These are phyloP conservation scores for Fraxinus americana DNA, from an alignment of 257 asterid genomes.

Conservation along the genomic window DNA sequence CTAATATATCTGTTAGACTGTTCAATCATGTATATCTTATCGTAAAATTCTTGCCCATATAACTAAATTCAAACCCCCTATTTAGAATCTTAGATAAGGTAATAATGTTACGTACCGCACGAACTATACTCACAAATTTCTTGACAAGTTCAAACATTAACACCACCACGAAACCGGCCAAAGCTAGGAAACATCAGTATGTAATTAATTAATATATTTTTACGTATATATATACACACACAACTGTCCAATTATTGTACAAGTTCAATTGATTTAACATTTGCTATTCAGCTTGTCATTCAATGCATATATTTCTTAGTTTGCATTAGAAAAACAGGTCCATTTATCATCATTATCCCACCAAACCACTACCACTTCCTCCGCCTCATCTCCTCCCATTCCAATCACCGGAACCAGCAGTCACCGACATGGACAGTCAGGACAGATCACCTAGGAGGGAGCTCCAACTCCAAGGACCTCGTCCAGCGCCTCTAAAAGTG, in stretches of 20 bases:
- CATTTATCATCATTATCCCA: conserved; percentile 26
- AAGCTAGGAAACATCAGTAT: conserved; percentile 17
- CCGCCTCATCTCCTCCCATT: background rate
- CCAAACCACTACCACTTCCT: conserved; percentile 3
- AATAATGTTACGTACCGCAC: conserved; percentile 22
- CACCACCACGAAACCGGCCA: conserved; percentile 56
- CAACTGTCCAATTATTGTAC: conserved; percentile 23
- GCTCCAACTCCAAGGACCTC: conserved; percentile 90
- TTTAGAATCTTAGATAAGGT: background rate
- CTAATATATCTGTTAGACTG: background rate
- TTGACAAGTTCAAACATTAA: conserved; percentile 68
- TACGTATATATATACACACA: conserved; percentile 15
- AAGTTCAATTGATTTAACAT: conserved; percentile 50
- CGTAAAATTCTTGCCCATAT: no score
- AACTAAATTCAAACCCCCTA: background rate
- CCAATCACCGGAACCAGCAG: conserved; percentile 9
- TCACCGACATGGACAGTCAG: conserved; percentile 52
- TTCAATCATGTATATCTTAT: no score
- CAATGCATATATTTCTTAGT: conserved; percentile 17
- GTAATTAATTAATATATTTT: conserved; percentile 22
- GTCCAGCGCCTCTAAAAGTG: conserved; percentile 80
- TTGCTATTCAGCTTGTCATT: conserved; percentile 19
- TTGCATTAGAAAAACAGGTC: conserved; percentile 19
- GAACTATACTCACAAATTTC: conserved; percentile 21
- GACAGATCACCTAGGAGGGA: conserved; percentile 64